Percentiles rank a stretch among this genome's conserved stretches.
Evolutionary conservation across 2,329 filamentous ascomycete genomes (phyloP).

Genomic region (Cladosporium sp.): DNA sequence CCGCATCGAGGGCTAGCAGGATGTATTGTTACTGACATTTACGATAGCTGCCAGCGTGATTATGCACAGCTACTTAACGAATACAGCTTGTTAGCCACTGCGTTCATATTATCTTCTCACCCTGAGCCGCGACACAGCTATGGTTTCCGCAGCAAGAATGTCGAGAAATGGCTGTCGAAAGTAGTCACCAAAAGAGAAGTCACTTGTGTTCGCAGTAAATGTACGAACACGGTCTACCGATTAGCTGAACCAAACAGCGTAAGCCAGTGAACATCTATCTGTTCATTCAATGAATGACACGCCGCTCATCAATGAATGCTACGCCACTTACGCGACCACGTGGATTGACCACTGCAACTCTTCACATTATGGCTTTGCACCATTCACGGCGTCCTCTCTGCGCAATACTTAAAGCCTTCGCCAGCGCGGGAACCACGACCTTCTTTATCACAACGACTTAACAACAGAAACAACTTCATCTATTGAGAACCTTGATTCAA

Average conservation of each 20-base stretch:
- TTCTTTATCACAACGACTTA: not conserved
- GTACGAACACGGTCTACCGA: not conserved
- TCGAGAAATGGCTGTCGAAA: not conserved
- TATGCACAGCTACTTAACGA: too few relatives aligned
- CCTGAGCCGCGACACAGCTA: not conserved
- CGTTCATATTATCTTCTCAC: not conserved
- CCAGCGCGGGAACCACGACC: not conserved
- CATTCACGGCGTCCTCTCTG: not conserved
- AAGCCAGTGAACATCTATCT: not conserved
- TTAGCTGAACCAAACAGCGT: not conserved
- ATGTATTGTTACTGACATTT: too few relatives aligned
- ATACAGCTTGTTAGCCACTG: not conserved
- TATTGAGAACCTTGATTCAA: not conserved
- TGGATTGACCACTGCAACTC: not conserved
- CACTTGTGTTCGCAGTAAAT: not conserved
- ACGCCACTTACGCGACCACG: not conserved
- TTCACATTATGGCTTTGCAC: not conserved
- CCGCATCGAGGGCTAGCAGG: too few relatives aligned
- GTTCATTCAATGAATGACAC: not conserved
- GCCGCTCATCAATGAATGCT: not conserved
- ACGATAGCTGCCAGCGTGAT: too few relatives aligned
- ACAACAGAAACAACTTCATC: not conserved
- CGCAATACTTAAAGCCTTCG: not conserved
- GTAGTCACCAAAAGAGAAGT: not conserved
- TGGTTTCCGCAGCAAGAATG: not conserved